Conservation (phyloP, 306 rosid species). For the Acacia crassicarpa region DNA sequence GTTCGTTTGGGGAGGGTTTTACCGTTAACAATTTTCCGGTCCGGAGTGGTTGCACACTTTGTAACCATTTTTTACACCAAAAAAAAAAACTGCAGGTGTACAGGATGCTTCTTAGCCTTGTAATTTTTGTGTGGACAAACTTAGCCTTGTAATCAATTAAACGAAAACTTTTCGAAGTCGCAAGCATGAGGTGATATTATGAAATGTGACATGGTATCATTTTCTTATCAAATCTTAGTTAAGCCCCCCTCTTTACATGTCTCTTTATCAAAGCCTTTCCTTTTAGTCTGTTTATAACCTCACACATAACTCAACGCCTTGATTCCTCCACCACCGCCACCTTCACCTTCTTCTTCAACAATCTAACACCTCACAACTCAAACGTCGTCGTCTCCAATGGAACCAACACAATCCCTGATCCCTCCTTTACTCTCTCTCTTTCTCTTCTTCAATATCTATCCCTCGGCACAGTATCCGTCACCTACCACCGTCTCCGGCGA, state of each 20-base stretch:
- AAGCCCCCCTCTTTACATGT: constrained; percentile 46
- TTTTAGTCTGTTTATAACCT: constrained; percentile 5
- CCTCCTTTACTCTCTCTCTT: constrained; percentile 28
- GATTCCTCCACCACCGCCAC: too few species aligned
- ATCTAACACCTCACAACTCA: background rate
- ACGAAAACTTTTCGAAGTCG: background rate
- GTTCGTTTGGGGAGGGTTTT: too few species aligned
- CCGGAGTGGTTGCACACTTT: too few species aligned
- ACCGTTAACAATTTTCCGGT: too few species aligned
- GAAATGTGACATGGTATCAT: constrained; percentile 27
- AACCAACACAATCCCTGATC: constrained; percentile 24
- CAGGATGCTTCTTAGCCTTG: too few species aligned
- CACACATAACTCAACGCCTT: constrained; percentile 9
- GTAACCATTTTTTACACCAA: too few species aligned
- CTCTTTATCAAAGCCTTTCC: background rate
- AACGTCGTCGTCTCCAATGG: constrained; percentile 7
- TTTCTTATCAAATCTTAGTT: constrained; percentile 43
- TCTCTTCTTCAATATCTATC: constrained; percentile 25
- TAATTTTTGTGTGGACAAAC: too few species aligned
- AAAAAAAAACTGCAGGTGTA: too few species aligned
- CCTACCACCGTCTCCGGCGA: background rate
- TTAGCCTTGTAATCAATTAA: too few species aligned
- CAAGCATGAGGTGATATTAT: constrained; percentile 29
- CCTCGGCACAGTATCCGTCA: constrained; percentile 17
- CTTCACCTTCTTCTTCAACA: background rate